These are phyloP conservation scores for Nakazawaea ishiwadae DNA, from an alignment of 805 yeast genomes.

Conservation along the genomic window DNA sequence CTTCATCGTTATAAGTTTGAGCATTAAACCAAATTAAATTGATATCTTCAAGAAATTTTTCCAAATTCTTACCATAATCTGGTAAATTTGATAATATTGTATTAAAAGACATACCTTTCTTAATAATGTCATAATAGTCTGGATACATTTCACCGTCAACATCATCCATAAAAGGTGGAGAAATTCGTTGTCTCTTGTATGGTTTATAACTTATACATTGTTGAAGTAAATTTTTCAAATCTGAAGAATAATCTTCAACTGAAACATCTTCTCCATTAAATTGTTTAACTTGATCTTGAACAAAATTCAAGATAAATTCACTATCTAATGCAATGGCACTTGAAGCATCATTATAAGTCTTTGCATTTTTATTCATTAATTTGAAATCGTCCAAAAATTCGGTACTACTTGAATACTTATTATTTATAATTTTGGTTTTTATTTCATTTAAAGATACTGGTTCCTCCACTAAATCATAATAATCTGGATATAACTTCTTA, in stretches of 20 bases:
- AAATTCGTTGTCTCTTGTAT: constrained; percentile 46
- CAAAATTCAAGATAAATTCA: constrained; percentile 47
- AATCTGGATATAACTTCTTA: constrained; percentile 73
- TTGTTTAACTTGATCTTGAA: constrained; percentile 42
- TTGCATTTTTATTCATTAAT: constrained; percentile 67
- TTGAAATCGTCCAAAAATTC: constrained; percentile 58
- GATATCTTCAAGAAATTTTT: constrained; percentile 55
- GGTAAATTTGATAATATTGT: constrained; percentile 52
- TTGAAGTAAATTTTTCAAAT: constrained; percentile 26
- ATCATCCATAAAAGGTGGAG: constrained; percentile 71
- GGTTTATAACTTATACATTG: constrained; percentile 40
- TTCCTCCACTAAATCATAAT: constrained; percentile 55
- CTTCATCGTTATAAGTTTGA: constrained; percentile 68
- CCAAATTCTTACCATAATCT: constrained; percentile 46
- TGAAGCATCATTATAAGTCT: constrained; percentile 62
- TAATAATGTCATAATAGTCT: constrained; percentile 71
- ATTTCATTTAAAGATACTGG: constrained; percentile 75
- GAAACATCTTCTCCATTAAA: constrained; percentile 21
- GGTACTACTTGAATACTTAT: constrained; percentile 30
- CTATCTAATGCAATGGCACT: constrained; percentile 68
- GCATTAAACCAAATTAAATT: constrained; percentile 75
- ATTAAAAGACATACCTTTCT: constrained; percentile 69
- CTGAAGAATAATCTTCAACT: constrained; percentile 14
- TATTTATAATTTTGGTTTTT: constrained; percentile 36
- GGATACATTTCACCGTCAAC: constrained; percentile 72